Evolutionary conservation across 2,329 filamentous ascomycete species (phyloP).

Genomic region (Truncatella angustata): DNA sequence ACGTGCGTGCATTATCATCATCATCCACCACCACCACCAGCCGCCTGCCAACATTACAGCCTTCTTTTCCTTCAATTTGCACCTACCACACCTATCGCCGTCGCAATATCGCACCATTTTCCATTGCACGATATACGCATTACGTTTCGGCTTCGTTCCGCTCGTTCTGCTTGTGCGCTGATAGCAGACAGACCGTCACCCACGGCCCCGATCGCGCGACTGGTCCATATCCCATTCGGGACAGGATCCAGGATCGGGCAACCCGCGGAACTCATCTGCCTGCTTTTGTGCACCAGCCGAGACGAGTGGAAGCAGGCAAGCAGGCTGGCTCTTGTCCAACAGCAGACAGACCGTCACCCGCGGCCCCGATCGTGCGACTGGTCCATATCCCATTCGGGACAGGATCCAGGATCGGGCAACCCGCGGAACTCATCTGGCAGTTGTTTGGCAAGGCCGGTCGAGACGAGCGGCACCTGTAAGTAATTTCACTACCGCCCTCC

Average conservation of each 20-base stretch:
- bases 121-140: neutral
- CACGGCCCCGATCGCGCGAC: neutral
- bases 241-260: constrained; percentile 2
- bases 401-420: constrained; percentile 3
- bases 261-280: constrained; percentile 4
- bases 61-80: neutral
- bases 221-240: constrained; percentile 5
- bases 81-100: neutral
- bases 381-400: constrained; percentile 4
- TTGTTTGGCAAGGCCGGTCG: neutral
- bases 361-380: neutral
- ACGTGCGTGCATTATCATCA: too few species aligned
- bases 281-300: neutral
- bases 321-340: neutral
- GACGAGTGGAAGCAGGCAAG: neutral
- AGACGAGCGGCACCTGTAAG: neutral
- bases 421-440: constrained; percentile 2
- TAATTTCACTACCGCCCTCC: neutral
- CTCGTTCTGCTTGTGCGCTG: neutral
- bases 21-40: too few species aligned
- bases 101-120: neutral
- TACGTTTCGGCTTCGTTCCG: neutral
- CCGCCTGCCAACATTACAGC: neutral
- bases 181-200: neutral
- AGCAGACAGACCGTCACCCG: neutral